Evolutionary conservation across 306 rosid genomes (phyloP).

Genomic region (cucumber (Cucumis sativus)): Cucumber_9930_V3 NC_026661.2:19236001-19236500

Average conservation of each 20-base stretch:
- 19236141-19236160: neutral
- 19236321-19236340: neutral
- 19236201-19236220: neutral
- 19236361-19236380: neutral
- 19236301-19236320: too few species aligned
- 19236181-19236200: neutral
- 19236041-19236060: slow-evolving; percentile 17
- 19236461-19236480: neutral
- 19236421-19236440: too few species aligned
- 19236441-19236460: too few species aligned
- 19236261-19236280: neutral
- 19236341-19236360: neutral
- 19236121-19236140: neutral
- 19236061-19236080: slow-evolving; percentile 6
- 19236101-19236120: neutral
- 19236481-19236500: neutral
- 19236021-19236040: slow-evolving; percentile 18
- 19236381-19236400: too few species aligned
- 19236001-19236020: slow-evolving; percentile 17
- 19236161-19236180: neutral
- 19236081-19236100: neutral
- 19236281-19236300: neutral
- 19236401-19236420: too few species aligned
- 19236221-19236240: neutral
- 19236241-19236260: neutral